phyloP scores from a whole-genome alignment of 495 filamentous ascomycete genomes.

The Evernia prunastri region DNA sequence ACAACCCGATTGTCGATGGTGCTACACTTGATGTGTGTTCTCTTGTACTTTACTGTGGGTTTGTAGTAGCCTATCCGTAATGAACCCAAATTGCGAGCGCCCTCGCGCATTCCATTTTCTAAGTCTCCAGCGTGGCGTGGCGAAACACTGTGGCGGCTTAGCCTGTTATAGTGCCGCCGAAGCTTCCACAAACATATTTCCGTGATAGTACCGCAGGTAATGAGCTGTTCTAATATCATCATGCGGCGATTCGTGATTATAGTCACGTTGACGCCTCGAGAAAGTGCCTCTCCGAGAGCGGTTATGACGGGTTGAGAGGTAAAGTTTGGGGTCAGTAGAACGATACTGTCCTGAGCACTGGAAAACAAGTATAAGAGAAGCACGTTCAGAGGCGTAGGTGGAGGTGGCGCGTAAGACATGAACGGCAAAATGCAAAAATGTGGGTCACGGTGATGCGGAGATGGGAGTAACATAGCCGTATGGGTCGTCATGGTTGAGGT shows the following conservation, averaged over 20 bases:
- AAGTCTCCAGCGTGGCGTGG: slow-evolving; percentile 13
- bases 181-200: slow-evolving; percentile 50
- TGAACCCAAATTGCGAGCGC: slow-evolving; percentile 33
- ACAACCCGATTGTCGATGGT: slow-evolving; percentile 54
- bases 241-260: slow-evolving; percentile 58
- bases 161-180: slow-evolving; percentile 35
- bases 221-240: slow-evolving; percentile 68
- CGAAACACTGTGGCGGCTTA: not conserved
- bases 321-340: slow-evolving; percentile 66
- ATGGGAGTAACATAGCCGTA: slow-evolving; percentile 56
- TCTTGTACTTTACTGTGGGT: slow-evolving; percentile 43
- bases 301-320: slow-evolving; percentile 52
- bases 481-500: slow-evolving; percentile 3
- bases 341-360: slow-evolving; percentile 47
- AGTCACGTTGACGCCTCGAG: slow-evolving; percentile 53
- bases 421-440: slow-evolving; percentile 36
- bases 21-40: slow-evolving; percentile 65
- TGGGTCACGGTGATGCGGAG: slow-evolving; percentile 60
- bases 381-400: slow-evolving; percentile 57
- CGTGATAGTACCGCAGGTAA: slow-evolving; percentile 63
- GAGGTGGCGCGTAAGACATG: slow-evolving; percentile 15
- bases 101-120: slow-evolving; percentile 33
- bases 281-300: slow-evolving; percentile 44
- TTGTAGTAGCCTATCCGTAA: slow-evolving; percentile 15
- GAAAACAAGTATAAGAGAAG: slow-evolving; percentile 51